A percentile compares a stretch with the other conserved stretches of the same genome.
These are phyloP conservation scores for Suillus decipiens DNA, from an alignment of 768 basidiomycete species.

Conservation along the genomic window DNA sequence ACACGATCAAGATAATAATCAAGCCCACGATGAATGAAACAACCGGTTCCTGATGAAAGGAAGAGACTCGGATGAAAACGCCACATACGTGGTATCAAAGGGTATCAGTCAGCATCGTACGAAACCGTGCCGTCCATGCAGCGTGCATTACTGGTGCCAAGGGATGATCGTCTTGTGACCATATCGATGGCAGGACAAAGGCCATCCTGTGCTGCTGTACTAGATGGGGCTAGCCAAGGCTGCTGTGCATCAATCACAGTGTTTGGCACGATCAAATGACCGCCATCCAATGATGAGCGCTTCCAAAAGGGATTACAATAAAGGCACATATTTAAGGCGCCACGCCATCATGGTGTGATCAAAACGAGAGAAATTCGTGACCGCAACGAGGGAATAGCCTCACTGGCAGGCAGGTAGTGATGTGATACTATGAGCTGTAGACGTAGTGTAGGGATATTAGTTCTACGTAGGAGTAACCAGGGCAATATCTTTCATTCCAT, in stretches of 20 bases:
- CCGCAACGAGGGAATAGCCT: slow-evolving; percentile 4
- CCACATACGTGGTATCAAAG: neutral
- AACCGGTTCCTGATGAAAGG: neutral
- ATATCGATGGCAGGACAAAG: neutral
- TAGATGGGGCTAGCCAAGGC: neutral
- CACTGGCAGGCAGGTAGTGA: too few relatives aligned
- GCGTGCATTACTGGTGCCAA: neutral
- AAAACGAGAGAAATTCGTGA: slow-evolving; percentile 15
- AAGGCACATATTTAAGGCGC: slow-evolving; percentile 11
- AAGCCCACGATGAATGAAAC: slow-evolving; percentile 14
- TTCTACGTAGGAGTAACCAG: neutral
- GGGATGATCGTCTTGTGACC: neutral
- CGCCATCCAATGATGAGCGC: slow-evolving; percentile 10
- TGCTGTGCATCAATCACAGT: neutral
- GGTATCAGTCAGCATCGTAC: neutral
- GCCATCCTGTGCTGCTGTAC: neutral
- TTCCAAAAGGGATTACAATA: slow-evolving; percentile 3
- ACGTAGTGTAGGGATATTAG: neutral
- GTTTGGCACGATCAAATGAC: neutral
- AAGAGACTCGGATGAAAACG: neutral
- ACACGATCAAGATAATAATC: slow-evolving; percentile 16
- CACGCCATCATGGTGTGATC: slow-evolving; percentile 15
- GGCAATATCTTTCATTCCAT: neutral
- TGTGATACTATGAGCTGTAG: neutral
- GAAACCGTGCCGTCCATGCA: neutral